Evolutionary conservation across 2,329 filamentous ascomycete species (phyloP), one percentile per base, ranked within the genome.

Genomic region (Arthrinium phaeospermum): DNA sequence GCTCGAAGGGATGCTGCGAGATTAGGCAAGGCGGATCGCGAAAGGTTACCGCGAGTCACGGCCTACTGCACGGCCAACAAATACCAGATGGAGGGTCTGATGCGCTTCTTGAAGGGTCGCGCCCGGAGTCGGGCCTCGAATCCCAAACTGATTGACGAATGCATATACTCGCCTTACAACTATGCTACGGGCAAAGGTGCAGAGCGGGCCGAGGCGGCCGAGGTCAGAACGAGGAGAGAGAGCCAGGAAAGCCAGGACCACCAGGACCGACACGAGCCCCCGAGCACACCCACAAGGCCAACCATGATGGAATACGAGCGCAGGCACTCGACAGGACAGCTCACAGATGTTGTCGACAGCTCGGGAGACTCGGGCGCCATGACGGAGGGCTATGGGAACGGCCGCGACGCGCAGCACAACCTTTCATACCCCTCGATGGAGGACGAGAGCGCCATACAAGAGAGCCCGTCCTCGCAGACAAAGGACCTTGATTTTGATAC

Each of bases 81-180:
- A 70, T 98, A 98, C 83, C 91, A 96, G 77, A 91, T 98, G 84
- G 96, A 98, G 47, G 92, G 92, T 4, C 85, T 98, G 74, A 94
- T 97, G 90, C 92, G 93, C 64, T 99, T 96, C 79, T 85, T 99
- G 74, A 99, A 99, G 81, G 94, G 94, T 44, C 89, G 94, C 73
- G 89, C 90, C 67, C 94, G 93, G 82, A 90, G 90, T 45, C 90
- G 94, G 77, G 94, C 94, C 24, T 91, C 95, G 22, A 93, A 91
- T 73, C 96, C 96, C 1, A 98, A 98, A 82, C 85, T 96, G 72
- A 98, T 98, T 77, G 96, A 99, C 81, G 96, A 99, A 82, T 99
- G 96, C 82, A 94, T 99, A 77, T 99, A 99, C 83, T 94, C 96
- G 14, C 94, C 96, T 0, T 99, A 97, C 82, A 92, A 91, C 78